A percentile compares a stretch with the other conserved stretches of the same genome.
These are phyloP conservation scores for Coemansia asiatica DNA, from an alignment of 192 early-diverging fungal genomes.

Conservation along the genomic window DNA sequence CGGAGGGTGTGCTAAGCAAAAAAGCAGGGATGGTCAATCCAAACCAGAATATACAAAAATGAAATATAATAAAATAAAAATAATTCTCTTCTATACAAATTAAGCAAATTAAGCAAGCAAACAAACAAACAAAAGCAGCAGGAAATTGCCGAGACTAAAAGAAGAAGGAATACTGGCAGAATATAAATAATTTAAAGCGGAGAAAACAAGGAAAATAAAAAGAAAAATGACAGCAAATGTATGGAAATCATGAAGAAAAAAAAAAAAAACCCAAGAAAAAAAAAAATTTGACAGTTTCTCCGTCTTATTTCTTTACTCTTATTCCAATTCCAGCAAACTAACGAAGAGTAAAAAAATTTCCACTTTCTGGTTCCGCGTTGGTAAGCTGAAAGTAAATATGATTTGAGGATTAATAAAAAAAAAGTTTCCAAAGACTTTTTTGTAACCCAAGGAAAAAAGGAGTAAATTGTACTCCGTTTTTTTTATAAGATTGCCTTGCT, in stretches of 20 bases:
- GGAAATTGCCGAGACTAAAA: no score
- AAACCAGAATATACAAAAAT: slow-evolving; percentile 2
- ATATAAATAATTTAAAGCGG: slow-evolving; percentile 8
- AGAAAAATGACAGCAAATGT: not conserved
- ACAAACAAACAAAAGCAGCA: not conserved
- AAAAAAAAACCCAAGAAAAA: not conserved
- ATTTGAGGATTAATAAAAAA: not conserved
- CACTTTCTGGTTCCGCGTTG: not conserved
- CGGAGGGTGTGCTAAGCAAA: not conserved
- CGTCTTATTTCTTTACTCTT: not conserved
- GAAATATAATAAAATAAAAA: not conserved
- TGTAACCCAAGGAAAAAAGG: no score
- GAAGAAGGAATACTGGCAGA: not conserved
- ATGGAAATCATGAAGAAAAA: not conserved
- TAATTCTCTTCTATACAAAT: not conserved
- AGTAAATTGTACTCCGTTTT: no score
- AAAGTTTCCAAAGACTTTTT: no score
- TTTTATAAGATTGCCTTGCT: not conserved
- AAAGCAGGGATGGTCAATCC: slow-evolving; percentile 3
- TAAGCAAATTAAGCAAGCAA: not conserved
- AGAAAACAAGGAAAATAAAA: not conserved
- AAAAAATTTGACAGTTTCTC: not conserved
- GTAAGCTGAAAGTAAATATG: not conserved
- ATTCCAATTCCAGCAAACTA: no score
- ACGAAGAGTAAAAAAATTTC: not conserved